Evolutionary conservation across 257 asterid species (phyloP), one percentile per base, ranked within the genome.

Genomic region (Nicotiana tabacum): DNA sequence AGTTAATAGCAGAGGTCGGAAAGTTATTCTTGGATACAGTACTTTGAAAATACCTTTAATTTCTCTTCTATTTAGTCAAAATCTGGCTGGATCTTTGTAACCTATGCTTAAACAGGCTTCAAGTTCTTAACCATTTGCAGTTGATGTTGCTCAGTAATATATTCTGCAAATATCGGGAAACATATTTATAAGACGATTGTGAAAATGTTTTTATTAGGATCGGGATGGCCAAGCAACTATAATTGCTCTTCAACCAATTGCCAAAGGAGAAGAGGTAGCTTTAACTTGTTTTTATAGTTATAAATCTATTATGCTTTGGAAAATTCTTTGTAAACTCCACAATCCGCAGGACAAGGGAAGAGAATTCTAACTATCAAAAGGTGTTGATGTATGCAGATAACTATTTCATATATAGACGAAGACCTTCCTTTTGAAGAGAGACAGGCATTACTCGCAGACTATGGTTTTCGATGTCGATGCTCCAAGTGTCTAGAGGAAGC

Each of bases 401-500:
- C 96, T 30, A 96, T 94, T 85, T 96, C 99, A 1, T 94, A 96
- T 89, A 89, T 96, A 78, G 97, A 93, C 29, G 99, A 96, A 87
- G 97, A 93, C 43, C 91, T 91, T 87, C 87, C 96, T 12, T 90
- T 89, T 10, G 88, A 90, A 83, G 98, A 94, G 78, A 93, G 98
- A 82, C 98, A 90, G 84, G 83, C 83, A 61, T 84, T 55, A 37
- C 97, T 96, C 53, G 97, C 93, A 39, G 98, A 94, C 84, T 96
- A 96, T 85, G 98, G 97, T 43, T 96, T 96, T 83, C 85, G 51
- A 82, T 94, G 98, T 83, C 87, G 85, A 91, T 94, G 98, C 88
- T 87, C 89, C 77, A 92, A 85, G 85, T 96, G 99, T 82, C 57
- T 77, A 43, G 90, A 92, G 77, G 96, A 94, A 87, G 85, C 79